Evolutionary conservation across 106 monocot species (phyloP).

Genomic region (Allium sativum): DNA sequence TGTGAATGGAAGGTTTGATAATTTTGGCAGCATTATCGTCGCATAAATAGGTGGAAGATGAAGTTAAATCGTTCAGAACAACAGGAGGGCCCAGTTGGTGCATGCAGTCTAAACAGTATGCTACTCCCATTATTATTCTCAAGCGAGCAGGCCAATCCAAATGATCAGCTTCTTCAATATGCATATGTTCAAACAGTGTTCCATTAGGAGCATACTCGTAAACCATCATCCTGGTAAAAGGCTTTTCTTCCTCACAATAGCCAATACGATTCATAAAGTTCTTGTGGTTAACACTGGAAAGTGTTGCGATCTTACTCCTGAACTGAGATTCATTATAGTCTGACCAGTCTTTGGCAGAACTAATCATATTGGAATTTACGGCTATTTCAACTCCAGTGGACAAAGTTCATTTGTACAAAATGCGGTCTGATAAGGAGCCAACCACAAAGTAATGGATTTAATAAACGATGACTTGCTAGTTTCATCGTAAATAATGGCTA

Average conservation of each 20-base stretch:
- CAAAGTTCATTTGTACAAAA: too few relatives aligned
- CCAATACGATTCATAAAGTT: conserved; percentile 60
- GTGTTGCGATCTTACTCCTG: conserved; percentile 43
- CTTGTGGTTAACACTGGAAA: conserved; percentile 60
- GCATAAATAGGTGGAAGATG: conserved; percentile 30
- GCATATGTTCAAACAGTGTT: conserved; percentile 65
- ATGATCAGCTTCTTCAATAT: conserved; percentile 56
- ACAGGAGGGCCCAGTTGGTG: conserved; percentile 36
- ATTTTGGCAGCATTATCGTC: conserved; percentile 70
- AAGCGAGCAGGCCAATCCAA: conserved; percentile 40
- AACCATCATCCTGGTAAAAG: conserved; percentile 68
- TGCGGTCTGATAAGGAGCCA: too few relatives aligned
- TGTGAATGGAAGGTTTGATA: conserved; percentile 36
- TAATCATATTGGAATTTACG: too few relatives aligned
- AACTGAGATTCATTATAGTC: too few relatives aligned
- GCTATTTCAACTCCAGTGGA: too few relatives aligned
- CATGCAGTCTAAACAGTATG: conserved; percentile 46
- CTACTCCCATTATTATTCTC: conserved; percentile 45
- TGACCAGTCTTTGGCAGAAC: too few relatives aligned
- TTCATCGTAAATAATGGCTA: too few relatives aligned
- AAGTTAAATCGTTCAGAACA: conserved; percentile 23
- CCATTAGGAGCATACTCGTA: conserved; percentile 65
- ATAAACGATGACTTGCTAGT: too few relatives aligned
- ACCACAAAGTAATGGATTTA: too few relatives aligned
- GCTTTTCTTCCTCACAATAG: conserved; percentile 41